phyloP scores from a whole-genome alignment of 768 basidiomycete genomes.

The Clathrus columnatus region DNA sequence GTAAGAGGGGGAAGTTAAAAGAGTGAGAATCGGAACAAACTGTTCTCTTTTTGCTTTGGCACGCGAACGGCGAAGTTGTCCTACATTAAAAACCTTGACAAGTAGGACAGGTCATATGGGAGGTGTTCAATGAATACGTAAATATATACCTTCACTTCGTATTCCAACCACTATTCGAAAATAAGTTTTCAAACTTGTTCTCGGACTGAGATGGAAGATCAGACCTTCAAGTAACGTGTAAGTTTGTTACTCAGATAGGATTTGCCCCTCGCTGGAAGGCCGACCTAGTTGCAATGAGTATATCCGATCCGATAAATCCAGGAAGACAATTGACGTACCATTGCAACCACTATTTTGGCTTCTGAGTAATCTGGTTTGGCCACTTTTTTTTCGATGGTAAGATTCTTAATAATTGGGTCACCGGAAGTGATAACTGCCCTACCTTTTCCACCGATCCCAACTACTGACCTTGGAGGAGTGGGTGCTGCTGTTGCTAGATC shows the following conservation, averaged over 20 bases:
- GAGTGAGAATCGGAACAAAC: too few relatives aligned
- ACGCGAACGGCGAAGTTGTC: slow-evolving; percentile 81
- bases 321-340: slow-evolving; percentile 44
- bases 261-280: slow-evolving; percentile 95
- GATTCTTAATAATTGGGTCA: slow-evolving; percentile 4
- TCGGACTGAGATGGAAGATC: slow-evolving; percentile 16
- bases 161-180: slow-evolving; percentile 83
- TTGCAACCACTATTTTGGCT: slow-evolving; percentile 95
- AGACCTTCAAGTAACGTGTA: slow-evolving; percentile 87
- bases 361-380: slow-evolving; percentile 98
- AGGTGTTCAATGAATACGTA: not conserved
- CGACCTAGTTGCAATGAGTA: slow-evolving; percentile 49
- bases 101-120: not conserved
- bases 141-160: slow-evolving; percentile 74
- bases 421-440: slow-evolving; percentile 8
- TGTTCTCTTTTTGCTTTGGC: slow-evolving; percentile 73
- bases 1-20: too few relatives aligned
- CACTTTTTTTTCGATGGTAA: slow-evolving; percentile 37
- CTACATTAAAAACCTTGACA: slow-evolving; percentile 97
- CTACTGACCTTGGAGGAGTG: slow-evolving; percentile 75
- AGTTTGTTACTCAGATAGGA: slow-evolving; percentile 98
- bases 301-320: not conserved
- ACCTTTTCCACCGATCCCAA: slow-evolving; percentile 89
- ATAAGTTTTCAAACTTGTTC: slow-evolving; percentile 12
- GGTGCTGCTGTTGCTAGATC: slow-evolving; percentile 63